Evolutionary conservation across 257 asterid species (phyloP), one percentile per base, ranked within the genome.

Genomic region (Jasminum sambac): DNA sequence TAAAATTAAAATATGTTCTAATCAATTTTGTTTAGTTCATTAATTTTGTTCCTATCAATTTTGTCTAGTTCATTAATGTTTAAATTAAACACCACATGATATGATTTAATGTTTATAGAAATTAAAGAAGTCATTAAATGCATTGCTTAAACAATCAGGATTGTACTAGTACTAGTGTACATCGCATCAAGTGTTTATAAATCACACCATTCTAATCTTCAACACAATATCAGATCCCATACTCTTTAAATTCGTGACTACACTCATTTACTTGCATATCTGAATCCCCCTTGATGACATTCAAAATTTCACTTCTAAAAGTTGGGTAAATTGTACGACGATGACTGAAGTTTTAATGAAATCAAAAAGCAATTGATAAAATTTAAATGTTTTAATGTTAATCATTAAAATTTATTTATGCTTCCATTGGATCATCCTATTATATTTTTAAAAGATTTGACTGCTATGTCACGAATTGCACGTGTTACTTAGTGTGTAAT

Each of bases 151-250:
- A 69, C 37, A 2, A 57, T 10, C 19, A 14, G 23, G 13, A 55
- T 69, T 38, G 66, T 12, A 37, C 74, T 44, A n/a, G n/a, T n/a
- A n/a, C n/a, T n/a, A n/a, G n/a, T 40, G 44, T 14, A 41, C 41
- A 14, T 55, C 39, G 59, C 36, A 46, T 52, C 46, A 63, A 23
- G 50, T 70, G 66, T 46, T 1, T 57, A 43, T 69, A 55, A 78
- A 77, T 69, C 34, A 77, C 34, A 77, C 69, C 41, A 77, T 4
- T 30, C 69, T 41, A 13, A 6, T 26, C 39, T 63, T 8, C n/a
- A 11, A 61, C 66, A 72, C 42, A 62, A 16, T 30, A 42, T 34
- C 69, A 48, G 39, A 68, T 30, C 39, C 39, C 39, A 37, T 13
- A 48, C 23, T 4, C 10, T 52, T 52, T 12, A 52, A 52, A 46